Base-by-base conservation (phyloP, 1,284 basidiomycete genomes). In the Papiliotrema flavescens region DNA sequence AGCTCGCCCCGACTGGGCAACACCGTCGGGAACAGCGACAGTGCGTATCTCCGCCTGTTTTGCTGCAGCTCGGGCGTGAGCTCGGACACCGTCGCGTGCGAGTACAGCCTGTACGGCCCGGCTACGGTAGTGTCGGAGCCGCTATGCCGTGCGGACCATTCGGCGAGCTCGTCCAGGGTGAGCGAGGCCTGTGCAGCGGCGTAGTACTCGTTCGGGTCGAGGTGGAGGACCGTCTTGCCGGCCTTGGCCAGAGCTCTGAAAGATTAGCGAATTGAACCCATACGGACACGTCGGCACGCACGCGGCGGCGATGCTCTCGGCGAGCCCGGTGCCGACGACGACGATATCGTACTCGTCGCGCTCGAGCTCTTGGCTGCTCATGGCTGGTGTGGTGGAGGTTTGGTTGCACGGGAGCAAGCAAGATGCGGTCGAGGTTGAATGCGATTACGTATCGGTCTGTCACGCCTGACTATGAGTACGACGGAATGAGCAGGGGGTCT, bases 291-390 rank as follows among this genome's bases (percentile, higher is more conserved):
- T 59, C 51, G 28, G 56, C 35, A 80, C 89, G 83, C 76, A 94
- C 90, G 91, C 90, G 62, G 92, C 89, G 49, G 83, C 76, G 36
- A 96, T 89, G n/a, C 90, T 90, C 67, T 93, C 85, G 24, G 87
- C 81, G 9, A 96, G 80, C 0, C 90, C 91, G 20, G 93, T 97
- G 8, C 93, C 91, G 47, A 96, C 76, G 17, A 98, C 80, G 42
- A 92, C 79, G 20, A 86, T 85, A 67, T 96, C 90, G 69, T 93
- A 94, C 43, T 53, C 55, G 58, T 70, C 73, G 51, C 60, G 64
- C 53, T 72, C 76, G 51, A 73, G 70, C 61, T 69, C 66, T 32
- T 5, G 28, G 28, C 28, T 32, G 28, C 28, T 32, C 28, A 32
- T 32, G 28, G 11, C 11, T 32, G 6, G 28, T 6, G 28, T 32